Conservation (phyloP, 1,139 yeast genomes). For the Arxiozyma bovina region DNA sequence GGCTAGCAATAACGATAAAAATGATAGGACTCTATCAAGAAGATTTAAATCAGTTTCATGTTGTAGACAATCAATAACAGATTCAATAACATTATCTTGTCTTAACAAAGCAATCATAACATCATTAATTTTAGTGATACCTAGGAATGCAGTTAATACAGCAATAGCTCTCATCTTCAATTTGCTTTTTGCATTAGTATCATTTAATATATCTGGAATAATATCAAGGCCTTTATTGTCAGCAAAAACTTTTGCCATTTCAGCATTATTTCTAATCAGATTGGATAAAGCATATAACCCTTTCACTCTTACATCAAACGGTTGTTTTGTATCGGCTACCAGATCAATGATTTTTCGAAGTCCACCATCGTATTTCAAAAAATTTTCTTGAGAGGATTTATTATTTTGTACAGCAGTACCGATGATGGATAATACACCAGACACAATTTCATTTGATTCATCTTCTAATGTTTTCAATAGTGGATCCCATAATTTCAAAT, state of each 20-base stretch:
- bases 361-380: constrained; percentile 44
- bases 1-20: constrained; percentile 42
- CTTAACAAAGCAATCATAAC: constrained; percentile 36
- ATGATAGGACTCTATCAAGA: constrained; percentile 52
- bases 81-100: constrained; percentile 35
- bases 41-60: constrained; percentile 42
- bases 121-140: constrained; percentile 39
- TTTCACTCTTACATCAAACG: constrained; percentile 43
- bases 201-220: constrained; percentile 29
- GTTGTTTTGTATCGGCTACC: constrained; percentile 29
- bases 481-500: constrained; percentile 71
- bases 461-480: constrained; percentile 45
- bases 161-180: constrained; percentile 49
- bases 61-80: constrained; percentile 35
- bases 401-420: constrained; percentile 94
- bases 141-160: constrained; percentile 47
- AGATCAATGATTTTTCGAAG: constrained; percentile 39
- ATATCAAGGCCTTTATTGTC: constrained; percentile 55
- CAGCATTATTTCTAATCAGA: constrained; percentile 59
- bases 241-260: constrained; percentile 49
- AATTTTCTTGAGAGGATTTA: constrained; percentile 60
- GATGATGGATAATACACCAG: constrained; percentile 60
- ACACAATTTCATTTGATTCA: constrained; percentile 41
- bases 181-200: constrained; percentile 29
- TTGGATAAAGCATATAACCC: constrained; percentile 72